phyloP scores from a whole-genome alignment of 805 yeast genomes.

The Cyberlindnera euphorbiiphila region DNA sequence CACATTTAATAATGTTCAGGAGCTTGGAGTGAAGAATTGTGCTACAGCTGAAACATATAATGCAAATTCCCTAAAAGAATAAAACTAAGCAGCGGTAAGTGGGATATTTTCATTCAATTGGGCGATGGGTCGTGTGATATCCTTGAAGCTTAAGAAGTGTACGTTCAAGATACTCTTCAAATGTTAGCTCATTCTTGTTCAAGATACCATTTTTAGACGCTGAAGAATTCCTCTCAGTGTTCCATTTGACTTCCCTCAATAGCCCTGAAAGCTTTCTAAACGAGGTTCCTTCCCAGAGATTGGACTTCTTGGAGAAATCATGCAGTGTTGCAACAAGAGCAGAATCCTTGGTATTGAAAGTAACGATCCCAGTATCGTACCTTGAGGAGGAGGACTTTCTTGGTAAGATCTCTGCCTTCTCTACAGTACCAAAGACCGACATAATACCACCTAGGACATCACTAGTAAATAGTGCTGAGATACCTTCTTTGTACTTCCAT shows the following conservation, averaged over 20 bases:
- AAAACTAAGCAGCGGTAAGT: no score
- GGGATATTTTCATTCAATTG: no score
- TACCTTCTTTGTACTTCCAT: constrained; percentile 25
- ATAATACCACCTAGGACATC: constrained; percentile 24
- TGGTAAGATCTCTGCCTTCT: constrained; percentile 11
- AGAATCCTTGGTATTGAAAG: constrained; percentile 5
- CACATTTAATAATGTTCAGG: no score
- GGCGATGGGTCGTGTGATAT: no score
- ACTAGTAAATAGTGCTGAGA: constrained; percentile 19
- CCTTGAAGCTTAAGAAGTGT: constrained; percentile 16
- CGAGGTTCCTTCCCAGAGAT: constrained; percentile 21
- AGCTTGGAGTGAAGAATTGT: no score
- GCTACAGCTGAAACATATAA: no score
- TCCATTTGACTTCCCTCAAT: constrained; percentile 22
- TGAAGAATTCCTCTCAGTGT: not conserved
- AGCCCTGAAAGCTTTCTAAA: constrained; percentile 22
- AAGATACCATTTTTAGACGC: not conserved
- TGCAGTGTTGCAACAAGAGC: constrained; percentile 18
- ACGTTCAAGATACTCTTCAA: constrained; percentile 17
- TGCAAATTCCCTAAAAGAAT: no score
- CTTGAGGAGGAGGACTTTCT: constrained; percentile 13
- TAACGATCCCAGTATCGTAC: constrained; percentile 19
- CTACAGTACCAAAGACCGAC: constrained; percentile 24
- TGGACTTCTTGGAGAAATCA: constrained; percentile 14
- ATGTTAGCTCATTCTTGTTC: constrained; percentile 12